These are phyloP conservation scores for Pseudogymnoascus sp. DNA, from an alignment of 2,329 filamentous ascomycete species.

Conservation along the genomic window DNA sequence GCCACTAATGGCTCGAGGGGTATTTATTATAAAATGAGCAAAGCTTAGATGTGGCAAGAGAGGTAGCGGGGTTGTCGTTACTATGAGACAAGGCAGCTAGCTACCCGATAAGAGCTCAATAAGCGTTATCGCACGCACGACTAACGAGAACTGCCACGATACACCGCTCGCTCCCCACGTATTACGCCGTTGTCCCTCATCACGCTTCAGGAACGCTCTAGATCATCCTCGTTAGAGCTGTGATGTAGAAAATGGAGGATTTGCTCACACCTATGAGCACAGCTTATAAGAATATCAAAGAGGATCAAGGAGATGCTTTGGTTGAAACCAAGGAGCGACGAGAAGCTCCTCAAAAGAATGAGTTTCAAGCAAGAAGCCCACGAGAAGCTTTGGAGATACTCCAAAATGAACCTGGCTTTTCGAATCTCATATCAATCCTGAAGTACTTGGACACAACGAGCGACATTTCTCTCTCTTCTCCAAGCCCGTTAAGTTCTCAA, in stretches of 20 bases:
- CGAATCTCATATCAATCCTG: constrained; percentile 46
- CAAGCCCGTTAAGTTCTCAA: constrained; percentile 63
- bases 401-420: constrained; percentile 54
- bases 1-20: background rate
- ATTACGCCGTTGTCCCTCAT: background rate
- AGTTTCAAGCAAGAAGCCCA: constrained; percentile 20
- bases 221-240: background rate
- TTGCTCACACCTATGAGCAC: constrained; percentile 42
- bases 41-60: background rate
- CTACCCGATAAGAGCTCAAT: constrained; percentile 8
- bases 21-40: background rate
- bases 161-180: background rate
- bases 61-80: background rate
- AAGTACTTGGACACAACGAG: constrained; percentile 38
- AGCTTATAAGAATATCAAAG: constrained; percentile 23
- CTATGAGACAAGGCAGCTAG: background rate
- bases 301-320: constrained; percentile 17
- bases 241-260: constrained; percentile 37
- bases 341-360: background rate
- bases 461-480: constrained; percentile 50
- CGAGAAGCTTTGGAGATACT: constrained; percentile 52
- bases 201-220: background rate
- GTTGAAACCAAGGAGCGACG: constrained; percentile 14
- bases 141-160: background rate
- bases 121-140: background rate